Evolutionary conservation across 2,329 filamentous ascomycete species (phyloP), one percentile per base, ranked within the genome.

Genomic region (Hymenoscyphus scutula): DNA sequence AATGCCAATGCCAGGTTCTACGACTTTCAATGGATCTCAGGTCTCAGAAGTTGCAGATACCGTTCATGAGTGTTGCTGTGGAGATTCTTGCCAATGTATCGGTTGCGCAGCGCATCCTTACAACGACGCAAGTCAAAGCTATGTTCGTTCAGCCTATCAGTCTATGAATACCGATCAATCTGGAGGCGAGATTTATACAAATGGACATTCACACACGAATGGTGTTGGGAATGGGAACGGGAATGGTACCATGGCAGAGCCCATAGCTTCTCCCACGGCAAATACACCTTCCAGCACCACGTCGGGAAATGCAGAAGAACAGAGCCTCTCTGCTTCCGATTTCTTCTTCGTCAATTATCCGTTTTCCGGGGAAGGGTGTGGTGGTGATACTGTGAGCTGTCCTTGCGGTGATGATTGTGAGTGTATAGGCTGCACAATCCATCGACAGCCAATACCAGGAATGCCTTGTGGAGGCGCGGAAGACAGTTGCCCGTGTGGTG

Each of bases 51-150:
- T 30, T 19, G 53, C 67, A 2, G 65, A 73, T 23, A 71, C 69
- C 0, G 34, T 72, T 15, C 80, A 83, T 65, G 77, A 79, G 27
- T 91, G 88, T 69, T 78, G 79, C 56, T 91, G 88, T 70, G 88
- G 88, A 23, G 83, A 87, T 60, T 78, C 78, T 30, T 91, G 88
- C 67, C 81, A 86, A 67, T 91, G 88, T 70, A 77, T 90, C 38
- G 88, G 87, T 11, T 91, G 88, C 71, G 80, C 85, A 5, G 84
- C 84, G 2, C 87, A 90, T 72, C 86, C 88, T 13, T 88, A 86
- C 70, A 90, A 90, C 67, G 79, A 84, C 7, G 83, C 86, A 25
- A 89, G 84, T 58, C 81, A 79, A 77, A 75, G 80, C 55, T 78
- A 81, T 62, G 78, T 87, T 2, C 77, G 80, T 58, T 82, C 81